Conservation (phyloP, 75 land plant genomes). For the Selaginella moellendorffii region DNA sequence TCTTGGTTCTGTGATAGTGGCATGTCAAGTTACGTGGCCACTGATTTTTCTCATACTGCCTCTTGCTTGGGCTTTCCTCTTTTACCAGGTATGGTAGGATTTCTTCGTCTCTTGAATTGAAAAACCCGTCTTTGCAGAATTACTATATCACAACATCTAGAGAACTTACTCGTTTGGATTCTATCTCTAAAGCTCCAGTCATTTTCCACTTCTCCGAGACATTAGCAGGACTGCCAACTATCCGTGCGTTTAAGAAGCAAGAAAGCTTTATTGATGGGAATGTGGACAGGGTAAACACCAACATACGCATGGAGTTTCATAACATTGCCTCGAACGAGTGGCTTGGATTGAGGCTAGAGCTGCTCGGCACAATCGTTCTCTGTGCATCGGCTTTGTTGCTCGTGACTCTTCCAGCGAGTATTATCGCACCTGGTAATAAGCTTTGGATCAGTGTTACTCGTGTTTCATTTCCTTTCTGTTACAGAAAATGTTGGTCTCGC, state of each 20-base stretch:
- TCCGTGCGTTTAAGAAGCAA: conserved; percentile 68
- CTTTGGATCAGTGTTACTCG: too few species aligned
- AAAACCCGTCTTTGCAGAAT: conserved; percentile 30
- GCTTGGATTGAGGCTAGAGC: conserved; percentile 82
- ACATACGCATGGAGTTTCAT: conserved; percentile 89
- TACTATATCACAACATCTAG: conserved; percentile 72
- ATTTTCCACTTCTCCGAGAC: conserved; percentile 95
- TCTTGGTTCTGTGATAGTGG: conserved; percentile 42
- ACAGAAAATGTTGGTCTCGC: conserved; percentile 78
- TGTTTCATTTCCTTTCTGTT: too few species aligned
- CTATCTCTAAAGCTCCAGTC: conserved; percentile 91
- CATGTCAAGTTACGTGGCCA: conserved; percentile 80
- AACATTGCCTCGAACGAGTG: conserved; percentile 90
- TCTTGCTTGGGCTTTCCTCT: conserved; percentile 48
- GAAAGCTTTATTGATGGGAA: conserved; percentile 44
- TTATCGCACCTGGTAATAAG: conserved; percentile 65
- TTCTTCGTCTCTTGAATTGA: background rate
- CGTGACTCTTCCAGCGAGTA: conserved; percentile 51
- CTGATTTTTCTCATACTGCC: conserved; percentile 53
- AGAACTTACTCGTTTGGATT: conserved; percentile 80
- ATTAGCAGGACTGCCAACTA: conserved; percentile 64
- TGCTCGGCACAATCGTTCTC: conserved; percentile 62
- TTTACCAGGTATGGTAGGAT: conserved; percentile 52
- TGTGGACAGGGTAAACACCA: conserved; percentile 56
- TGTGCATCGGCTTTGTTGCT: conserved; percentile 72